phyloP scores from a whole-genome alignment of 345 rosid species.

The Eucalyptus polyanthemos region DNA sequence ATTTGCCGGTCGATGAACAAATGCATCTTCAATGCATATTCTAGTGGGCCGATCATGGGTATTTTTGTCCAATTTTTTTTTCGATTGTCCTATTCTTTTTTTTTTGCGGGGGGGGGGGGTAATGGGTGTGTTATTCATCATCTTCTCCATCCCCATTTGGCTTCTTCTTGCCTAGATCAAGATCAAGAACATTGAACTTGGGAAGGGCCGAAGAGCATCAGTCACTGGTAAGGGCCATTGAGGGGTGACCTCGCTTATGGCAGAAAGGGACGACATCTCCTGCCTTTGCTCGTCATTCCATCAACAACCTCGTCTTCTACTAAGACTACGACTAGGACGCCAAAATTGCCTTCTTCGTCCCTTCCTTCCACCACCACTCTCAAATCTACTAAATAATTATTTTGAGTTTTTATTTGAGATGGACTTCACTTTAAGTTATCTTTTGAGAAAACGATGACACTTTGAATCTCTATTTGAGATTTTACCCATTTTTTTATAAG shows the following conservation, averaged over 20 bases:
- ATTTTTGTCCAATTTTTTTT: too few relatives aligned
- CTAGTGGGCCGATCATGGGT: rapidly evolving
- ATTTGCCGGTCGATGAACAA: rapidly evolving
- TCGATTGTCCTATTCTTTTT: rapidly evolving
- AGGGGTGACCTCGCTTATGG: too few relatives aligned
- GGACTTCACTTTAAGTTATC: rapidly evolving
- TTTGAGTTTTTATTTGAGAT: rapidly evolving
- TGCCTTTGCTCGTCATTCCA: rapidly evolving
- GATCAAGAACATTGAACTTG: rapidly evolving
- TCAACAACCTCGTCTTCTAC: too few relatives aligned
- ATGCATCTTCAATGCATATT: too few relatives aligned
- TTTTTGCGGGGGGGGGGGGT: rapidly evolving
- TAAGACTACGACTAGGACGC: rapidly evolving
- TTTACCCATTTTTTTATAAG: too few relatives aligned
- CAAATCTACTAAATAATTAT: too few relatives aligned
- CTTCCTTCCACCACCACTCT: too few relatives aligned
- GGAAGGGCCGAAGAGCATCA: rapidly evolving
- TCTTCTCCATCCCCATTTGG: rapidly evolving
- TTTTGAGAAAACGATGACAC: rapidly evolving
- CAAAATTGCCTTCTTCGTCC: too few relatives aligned
- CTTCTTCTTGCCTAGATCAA: too few relatives aligned
- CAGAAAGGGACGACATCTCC: rapidly evolving
- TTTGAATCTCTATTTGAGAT: rapidly evolving
- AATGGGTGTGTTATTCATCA: too few relatives aligned
- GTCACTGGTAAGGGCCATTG: rapidly evolving